Evolutionary conservation across 2,329 filamentous ascomycete genomes (phyloP).

Genomic region (Colletotrichum trifolii): DNA sequence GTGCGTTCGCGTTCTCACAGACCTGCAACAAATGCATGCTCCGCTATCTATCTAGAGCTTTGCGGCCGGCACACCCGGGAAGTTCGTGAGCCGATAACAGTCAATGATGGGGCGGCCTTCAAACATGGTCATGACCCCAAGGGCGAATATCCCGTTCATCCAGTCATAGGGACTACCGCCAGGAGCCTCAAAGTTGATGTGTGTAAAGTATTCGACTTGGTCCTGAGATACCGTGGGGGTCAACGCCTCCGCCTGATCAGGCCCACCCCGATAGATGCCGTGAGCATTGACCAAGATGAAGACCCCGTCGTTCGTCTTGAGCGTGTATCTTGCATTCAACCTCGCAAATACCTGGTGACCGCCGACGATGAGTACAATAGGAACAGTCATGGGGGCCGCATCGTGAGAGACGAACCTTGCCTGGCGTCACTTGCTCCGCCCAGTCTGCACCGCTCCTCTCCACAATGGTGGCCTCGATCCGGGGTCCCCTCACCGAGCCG

Average conservation of each 20-base stretch:
- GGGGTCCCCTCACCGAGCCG: constrained; percentile 37
- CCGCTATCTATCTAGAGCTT: constrained; percentile 23
- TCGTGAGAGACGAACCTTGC: constrained; percentile 22
- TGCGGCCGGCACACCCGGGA: constrained; percentile 30
- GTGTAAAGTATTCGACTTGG: constrained; percentile 40
- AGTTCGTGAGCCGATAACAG: constrained; percentile 41
- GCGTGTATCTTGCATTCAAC: constrained; percentile 38
- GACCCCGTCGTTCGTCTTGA: constrained; percentile 38
- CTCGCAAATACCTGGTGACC: constrained; percentile 26
- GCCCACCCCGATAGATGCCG: constrained; percentile 31
- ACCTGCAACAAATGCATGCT: not conserved
- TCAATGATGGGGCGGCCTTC: constrained; percentile 39
- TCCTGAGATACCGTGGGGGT: constrained; percentile 35
- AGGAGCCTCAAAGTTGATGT: constrained; percentile 39
- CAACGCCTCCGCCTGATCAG: not conserved
- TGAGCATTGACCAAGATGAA: constrained; percentile 38
- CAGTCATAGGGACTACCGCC: constrained; percentile 37
- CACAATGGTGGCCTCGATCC: constrained; percentile 38
- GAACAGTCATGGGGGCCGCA: not conserved
- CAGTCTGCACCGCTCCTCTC: constrained; percentile 40
- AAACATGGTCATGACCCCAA: constrained; percentile 40
- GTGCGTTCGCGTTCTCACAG: not conserved
- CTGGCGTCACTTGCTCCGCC: constrained; percentile 33
- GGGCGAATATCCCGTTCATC: constrained; percentile 39
- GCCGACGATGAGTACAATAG: too few relatives aligned